A percentile compares a stretch with the other conserved stretches of the same genome.
phyloP scores from a whole-genome alignment of 1,284 basidiomycete species.

The Cutaneotrichosporon daszewskae region DNA sequence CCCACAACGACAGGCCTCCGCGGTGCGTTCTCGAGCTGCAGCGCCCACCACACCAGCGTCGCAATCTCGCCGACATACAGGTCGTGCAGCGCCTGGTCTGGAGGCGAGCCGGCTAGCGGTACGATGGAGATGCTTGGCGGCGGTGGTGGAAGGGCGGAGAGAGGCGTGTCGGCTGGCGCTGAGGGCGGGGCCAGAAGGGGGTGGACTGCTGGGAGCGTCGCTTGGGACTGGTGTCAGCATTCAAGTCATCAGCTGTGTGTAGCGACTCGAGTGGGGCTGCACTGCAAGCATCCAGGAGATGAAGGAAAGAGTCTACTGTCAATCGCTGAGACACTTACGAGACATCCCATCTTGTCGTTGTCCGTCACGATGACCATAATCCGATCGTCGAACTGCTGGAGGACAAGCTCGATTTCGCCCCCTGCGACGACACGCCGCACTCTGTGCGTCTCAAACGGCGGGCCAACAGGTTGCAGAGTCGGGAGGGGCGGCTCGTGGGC shows the following conservation, averaged over 20 bases:
- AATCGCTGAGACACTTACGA: too few relatives aligned
- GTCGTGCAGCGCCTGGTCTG: conserved; percentile 63
- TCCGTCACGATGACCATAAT: conserved; percentile 77
- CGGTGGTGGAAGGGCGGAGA: conserved; percentile 62
- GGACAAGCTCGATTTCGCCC: conserved; percentile 62
- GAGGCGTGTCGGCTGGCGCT: conserved; percentile 49
- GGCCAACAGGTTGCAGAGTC: too few relatives aligned
- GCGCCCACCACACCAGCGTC: conserved; percentile 66
- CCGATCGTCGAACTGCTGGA: conserved; percentile 73
- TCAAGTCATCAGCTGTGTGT: too few relatives aligned
- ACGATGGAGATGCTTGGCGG: conserved; percentile 67
- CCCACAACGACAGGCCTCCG: conserved; percentile 42
- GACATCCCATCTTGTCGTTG: conserved; percentile 71
- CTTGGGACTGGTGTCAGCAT: conserved; percentile 63
- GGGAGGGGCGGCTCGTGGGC: too few relatives aligned
- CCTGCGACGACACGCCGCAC: too few relatives aligned
- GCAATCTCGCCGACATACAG: conserved; percentile 81
- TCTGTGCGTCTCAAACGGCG: too few relatives aligned
- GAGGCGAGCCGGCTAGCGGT: conserved; percentile 64
- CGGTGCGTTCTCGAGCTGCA: conserved; percentile 44
- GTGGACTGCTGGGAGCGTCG: conserved; percentile 62
- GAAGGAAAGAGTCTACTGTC: too few relatives aligned
- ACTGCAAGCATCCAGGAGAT: too few relatives aligned
- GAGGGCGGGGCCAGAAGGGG: conserved; percentile 63
- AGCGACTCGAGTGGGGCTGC: too few relatives aligned